Evolutionary conservation across 208 protist species (phyloP).

Genomic region (Leishmania arabica): DNA sequence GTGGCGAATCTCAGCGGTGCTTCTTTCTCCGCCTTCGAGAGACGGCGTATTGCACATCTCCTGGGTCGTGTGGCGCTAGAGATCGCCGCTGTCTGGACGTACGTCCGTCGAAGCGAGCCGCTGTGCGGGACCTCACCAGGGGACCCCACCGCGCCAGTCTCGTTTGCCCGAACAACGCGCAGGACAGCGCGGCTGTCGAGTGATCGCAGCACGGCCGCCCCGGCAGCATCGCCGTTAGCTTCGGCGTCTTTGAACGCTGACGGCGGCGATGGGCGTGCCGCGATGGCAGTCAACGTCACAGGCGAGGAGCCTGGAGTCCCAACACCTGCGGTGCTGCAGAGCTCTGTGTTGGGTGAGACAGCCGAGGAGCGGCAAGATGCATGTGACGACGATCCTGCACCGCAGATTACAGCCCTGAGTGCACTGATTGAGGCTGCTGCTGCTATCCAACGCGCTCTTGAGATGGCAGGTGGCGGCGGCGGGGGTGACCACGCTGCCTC

Average conservation of each 20-base stretch:
- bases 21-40: constrained; percentile 60
- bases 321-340: too few species aligned
- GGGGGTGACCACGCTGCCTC: background rate
- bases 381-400: background rate
- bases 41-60: constrained; percentile 50
- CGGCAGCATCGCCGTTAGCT: background rate
- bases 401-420: constrained; percentile 13
- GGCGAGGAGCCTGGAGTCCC: background rate
- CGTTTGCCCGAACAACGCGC: background rate
- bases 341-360: background rate
- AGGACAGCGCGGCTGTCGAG: constrained; percentile 13
- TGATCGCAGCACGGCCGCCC: constrained; percentile 8
- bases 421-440: constrained; percentile 14
- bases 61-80: constrained; percentile 62
- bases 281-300: background rate
- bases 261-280: background rate
- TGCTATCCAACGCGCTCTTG: constrained; percentile 15
- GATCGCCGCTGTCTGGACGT: constrained; percentile 34
- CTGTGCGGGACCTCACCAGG: background rate
- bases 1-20: constrained; percentile 1
- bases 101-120: constrained; percentile 22
- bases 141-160: background rate
- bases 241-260: background rate
- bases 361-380: background rate
- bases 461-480: background rate